Evolutionary conservation across 768 basidiomycete species (phyloP).

Genomic region (Cystofilobasidium ferigula): DNA sequence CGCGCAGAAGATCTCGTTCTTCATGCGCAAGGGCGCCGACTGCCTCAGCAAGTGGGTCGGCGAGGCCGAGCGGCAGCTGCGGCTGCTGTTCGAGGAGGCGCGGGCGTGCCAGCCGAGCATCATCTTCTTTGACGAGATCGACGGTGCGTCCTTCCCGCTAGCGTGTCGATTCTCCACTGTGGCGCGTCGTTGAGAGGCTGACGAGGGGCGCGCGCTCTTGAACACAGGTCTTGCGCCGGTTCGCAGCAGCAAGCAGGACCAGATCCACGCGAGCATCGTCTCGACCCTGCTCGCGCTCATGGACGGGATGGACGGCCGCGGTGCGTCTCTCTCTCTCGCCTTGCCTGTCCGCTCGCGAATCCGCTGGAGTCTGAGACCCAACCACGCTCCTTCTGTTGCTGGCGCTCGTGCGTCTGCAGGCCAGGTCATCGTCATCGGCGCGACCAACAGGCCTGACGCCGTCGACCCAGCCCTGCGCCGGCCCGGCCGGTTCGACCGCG

Average conservation of each 20-base stretch:
- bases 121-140: constrained; percentile 99
- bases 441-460: constrained; percentile 95
- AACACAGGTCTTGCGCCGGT: constrained; percentile 81
- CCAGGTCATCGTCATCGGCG: constrained; percentile 94
- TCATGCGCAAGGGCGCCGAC: constrained; percentile 99
- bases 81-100: constrained; percentile 92
- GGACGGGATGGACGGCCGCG: constrained; percentile 99
- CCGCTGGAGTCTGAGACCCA: no score
- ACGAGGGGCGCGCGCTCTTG: no score
- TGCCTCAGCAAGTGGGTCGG: constrained; percentile 98
- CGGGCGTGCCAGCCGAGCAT: constrained; percentile 83
- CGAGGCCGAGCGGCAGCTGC: constrained; percentile 90
- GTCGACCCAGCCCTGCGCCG: constrained; percentile 88
- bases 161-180: no score
- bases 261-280: constrained; percentile 96
- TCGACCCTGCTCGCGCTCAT: constrained; percentile 89
- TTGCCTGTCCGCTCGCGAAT: not conserved
- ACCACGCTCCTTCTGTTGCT: not conserved
- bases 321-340: constrained; percentile 28
- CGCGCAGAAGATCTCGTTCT: constrained; percentile 88
- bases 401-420: constrained; percentile 41
- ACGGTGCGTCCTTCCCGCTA: constrained; percentile 57
- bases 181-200: no score
- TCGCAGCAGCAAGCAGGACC: constrained; percentile 95
- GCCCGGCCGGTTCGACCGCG: constrained; percentile 90